phyloP scores from a whole-genome alignment of 1,139 yeast genomes.

The Blastobotrys illinoisensis region DNA sequence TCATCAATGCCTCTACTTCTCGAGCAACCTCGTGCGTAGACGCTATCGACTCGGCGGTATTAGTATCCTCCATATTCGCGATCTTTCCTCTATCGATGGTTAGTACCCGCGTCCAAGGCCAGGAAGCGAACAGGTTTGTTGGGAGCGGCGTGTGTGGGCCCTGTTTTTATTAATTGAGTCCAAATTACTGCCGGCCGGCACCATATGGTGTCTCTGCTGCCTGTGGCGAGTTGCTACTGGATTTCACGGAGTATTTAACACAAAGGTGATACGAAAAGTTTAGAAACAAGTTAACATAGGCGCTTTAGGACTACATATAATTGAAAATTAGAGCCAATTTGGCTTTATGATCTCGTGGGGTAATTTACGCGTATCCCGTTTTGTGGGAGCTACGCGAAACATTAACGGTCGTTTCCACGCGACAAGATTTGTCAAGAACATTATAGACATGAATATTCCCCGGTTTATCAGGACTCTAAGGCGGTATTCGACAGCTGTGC shows the following conservation, averaged over 20 bases:
- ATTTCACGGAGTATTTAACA: too few species aligned
- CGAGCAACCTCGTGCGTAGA: slow-evolving; percentile 16
- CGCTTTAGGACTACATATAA: too few species aligned
- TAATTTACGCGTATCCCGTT: slow-evolving; percentile 1
- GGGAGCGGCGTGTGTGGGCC: not conserved
- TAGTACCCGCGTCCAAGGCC: not conserved
- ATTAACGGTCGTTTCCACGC: not conserved
- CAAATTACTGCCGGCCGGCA: too few species aligned
- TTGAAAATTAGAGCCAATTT: too few species aligned
- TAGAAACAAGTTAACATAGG: too few species aligned
- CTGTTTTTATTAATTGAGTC: too few species aligned
- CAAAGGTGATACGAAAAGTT: too few species aligned
- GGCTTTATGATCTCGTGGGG: not conserved
- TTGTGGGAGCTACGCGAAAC: not conserved
- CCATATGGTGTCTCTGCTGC: too few species aligned
- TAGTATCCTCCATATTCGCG: slow-evolving; percentile 7
- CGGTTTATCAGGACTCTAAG: not conserved
- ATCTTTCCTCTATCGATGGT: slow-evolving; percentile 1
- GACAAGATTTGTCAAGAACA: not conserved
- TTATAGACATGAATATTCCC: not conserved
- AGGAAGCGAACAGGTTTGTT: not conserved
- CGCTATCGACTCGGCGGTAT: slow-evolving; percentile 3
- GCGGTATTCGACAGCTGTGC: not conserved
- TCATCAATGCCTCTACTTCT: slow-evolving; percentile 16
- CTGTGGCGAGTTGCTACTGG: too few species aligned